Conservation (phyloP, 2,329 filamentous ascomycete genomes). For the Nectriaceae sp. region DNA sequence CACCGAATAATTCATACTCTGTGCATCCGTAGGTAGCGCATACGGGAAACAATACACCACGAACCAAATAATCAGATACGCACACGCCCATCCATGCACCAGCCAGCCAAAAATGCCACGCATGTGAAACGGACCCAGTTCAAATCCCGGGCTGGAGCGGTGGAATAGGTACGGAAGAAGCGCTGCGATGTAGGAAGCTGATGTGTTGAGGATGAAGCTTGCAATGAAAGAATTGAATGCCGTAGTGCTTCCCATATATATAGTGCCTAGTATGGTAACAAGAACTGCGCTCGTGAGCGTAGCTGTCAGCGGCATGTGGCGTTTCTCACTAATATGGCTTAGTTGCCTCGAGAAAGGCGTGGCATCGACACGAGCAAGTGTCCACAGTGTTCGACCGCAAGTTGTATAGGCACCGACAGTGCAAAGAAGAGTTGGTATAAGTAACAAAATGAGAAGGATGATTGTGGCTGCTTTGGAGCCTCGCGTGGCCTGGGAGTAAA, state of each 20-base stretch:
- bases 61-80: constrained; percentile 60
- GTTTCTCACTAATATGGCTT: constrained; percentile 23
- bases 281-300: constrained; percentile 46
- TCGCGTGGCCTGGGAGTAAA: constrained; percentile 58
- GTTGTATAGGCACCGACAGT: constrained; percentile 34
- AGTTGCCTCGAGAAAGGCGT: constrained; percentile 28
- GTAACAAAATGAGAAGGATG: constrained; percentile 44
- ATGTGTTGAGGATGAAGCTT: constrained; percentile 35
- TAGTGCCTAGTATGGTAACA: constrained; percentile 56
- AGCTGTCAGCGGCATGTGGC: constrained; percentile 39
- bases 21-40: constrained; percentile 41
- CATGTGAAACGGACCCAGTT: constrained; percentile 59
- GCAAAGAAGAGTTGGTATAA: constrained; percentile 32
- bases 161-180: constrained; percentile 57
- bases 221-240: constrained; percentile 68
- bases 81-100: constrained; percentile 50
- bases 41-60: constrained; percentile 63
- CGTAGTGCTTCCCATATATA: constrained; percentile 63
- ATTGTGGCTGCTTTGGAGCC: constrained; percentile 48
- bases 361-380: constrained; percentile 37
- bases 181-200: constrained; percentile 53
- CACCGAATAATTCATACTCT: constrained; percentile 52
- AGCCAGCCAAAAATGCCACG: constrained; percentile 44
- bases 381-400: constrained; percentile 35
- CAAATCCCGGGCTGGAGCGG: constrained; percentile 22